Evolutionary conservation across 2,329 filamentous ascomycete genomes (phyloP), one percentile per base, ranked within the genome.

Genomic region (Aspergillus pseudoviridinutans): DNA sequence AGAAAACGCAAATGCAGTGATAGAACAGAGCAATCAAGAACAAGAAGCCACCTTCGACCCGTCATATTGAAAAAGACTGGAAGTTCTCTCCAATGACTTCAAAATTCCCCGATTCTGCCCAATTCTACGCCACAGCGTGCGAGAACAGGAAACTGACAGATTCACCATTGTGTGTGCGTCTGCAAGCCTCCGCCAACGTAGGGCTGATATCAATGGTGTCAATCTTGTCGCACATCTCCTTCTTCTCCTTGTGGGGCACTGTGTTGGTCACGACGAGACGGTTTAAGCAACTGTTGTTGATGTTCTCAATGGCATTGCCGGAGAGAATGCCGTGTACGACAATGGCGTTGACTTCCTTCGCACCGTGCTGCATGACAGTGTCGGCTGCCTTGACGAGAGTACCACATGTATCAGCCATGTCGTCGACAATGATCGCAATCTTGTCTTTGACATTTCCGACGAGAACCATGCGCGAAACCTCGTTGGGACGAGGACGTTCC

Each of bases 351-450:
- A 96, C 92, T 71, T 95, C 87, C 64, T 86, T 86, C 1, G 94
- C 93, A 32, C 91, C 91, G 69, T 97, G 88, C 67, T 91, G 84
- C 74, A 93, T 90, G 53, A 97, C 85, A 0, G 92, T 93, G 57
- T 91, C 87, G 17, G 93, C 94, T 2, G 92, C 94, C 79, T 97
- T 97, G 74, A 83, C 85, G 12, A 90, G 80, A 1, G 91, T 96
- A 65, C 92, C 92, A 74, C 92, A 97, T 3, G 93, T 97, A 72
- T 97, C 93, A 32, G 92, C 92, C 91, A 97, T 97, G 73, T 97
- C 93, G 73, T 97, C 93, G 50, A 99, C 93, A 51, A 99, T 87
- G 70, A 99, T 97, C 59, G 93, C 93, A 29, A 93, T 87, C 79
- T 94, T 94, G 78, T 90, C 90, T 64, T 87, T 84, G 50, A 97